These are phyloP conservation scores for Chytridiales sp. DNA, from an alignment of 371 early-diverging fungal species.

Conservation along the genomic window DNA sequence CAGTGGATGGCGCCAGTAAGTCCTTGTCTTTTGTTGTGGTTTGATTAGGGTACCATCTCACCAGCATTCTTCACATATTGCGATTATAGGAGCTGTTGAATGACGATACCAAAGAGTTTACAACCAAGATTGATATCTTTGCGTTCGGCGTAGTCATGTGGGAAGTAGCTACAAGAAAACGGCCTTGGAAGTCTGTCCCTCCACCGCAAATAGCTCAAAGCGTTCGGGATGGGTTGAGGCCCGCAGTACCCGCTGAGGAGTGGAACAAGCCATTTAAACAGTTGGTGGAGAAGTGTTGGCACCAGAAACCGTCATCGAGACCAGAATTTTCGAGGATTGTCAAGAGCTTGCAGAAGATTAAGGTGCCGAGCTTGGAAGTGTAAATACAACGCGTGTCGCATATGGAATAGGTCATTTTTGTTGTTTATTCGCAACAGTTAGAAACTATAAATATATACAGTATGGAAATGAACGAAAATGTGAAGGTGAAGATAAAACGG, in stretches of 20 bases:
- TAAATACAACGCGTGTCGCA: too few species aligned
- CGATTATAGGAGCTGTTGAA: slow-evolving; percentile 10
- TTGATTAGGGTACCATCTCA: too few species aligned
- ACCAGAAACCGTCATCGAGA: slow-evolving; percentile 2
- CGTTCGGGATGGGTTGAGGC: slow-evolving; percentile 1
- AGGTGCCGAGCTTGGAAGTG: too few species aligned
- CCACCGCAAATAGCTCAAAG: background rate
- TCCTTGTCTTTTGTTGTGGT: too few species aligned
- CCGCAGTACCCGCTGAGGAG: background rate
- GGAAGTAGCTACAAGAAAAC: slow-evolving; percentile 7
- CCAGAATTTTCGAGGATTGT: slow-evolving; percentile 15
- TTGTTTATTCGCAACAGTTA: too few species aligned
- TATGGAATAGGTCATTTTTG: too few species aligned
- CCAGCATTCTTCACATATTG: too few species aligned
- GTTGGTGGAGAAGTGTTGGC: slow-evolving; percentile 4
- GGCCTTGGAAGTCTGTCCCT: slow-evolving; percentile 9
- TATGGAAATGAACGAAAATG: too few species aligned
- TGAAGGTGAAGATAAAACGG: background rate
- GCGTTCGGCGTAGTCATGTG: slow-evolving; percentile 17
- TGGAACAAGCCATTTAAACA: slow-evolving; percentile 4
- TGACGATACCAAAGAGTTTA: background rate
- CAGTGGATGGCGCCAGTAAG: slow-evolving; percentile 22
- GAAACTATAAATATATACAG: too few species aligned
- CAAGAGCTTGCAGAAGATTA: slow-evolving; percentile 2
- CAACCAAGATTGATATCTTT: slow-evolving; percentile 11